phyloP scores from a whole-genome alignment of 108 stramenopile genomes.

The Discostella pseudostelligera region DNA sequence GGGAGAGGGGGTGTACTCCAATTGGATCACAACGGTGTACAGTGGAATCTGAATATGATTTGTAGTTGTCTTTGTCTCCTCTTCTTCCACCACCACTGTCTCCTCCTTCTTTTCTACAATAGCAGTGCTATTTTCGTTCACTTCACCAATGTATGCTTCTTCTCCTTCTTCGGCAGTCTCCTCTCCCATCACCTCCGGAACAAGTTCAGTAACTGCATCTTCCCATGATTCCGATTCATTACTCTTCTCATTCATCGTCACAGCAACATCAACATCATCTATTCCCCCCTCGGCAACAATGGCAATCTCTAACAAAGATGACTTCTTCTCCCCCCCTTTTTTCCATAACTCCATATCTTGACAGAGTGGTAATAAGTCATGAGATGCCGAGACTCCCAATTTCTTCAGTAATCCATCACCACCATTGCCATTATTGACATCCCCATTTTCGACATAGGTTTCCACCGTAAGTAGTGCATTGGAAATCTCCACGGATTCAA shows the following conservation, averaged over 20 bases:
- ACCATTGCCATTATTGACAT: too few relatives aligned
- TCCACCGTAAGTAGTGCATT: conserved; percentile 61
- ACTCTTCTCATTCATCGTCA: not conserved
- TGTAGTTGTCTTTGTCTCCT: not conserved
- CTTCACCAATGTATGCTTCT: conserved; percentile 2
- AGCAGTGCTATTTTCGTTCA: not conserved
- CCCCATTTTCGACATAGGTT: conserved; percentile 50
- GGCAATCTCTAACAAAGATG: conserved; percentile 50
- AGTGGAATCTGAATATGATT: conserved; percentile 33
- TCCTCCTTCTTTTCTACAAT: conserved; percentile 7
- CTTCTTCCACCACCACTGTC: not conserved
- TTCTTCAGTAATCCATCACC: conserved; percentile 4
- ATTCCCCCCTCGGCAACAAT: conserved; percentile 46
- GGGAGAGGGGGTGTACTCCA: conserved; percentile 73
- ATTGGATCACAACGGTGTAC: conserved; percentile 56
- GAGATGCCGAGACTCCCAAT: conserved; percentile 55
- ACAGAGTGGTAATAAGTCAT: conserved; percentile 65
- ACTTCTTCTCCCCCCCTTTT: conserved; percentile 38
- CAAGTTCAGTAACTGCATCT: conserved; percentile 9
- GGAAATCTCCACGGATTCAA: conserved; percentile 64
- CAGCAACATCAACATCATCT: conserved; percentile 7
- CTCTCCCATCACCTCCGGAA: conserved; percentile 3
- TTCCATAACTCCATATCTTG: conserved; percentile 20
- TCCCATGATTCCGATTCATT: conserved; percentile 10
- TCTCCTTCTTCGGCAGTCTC: conserved; percentile 25